These are phyloP conservation scores for Penicillium samsonianum DNA, from an alignment of 495 filamentous ascomycete species.

Conservation along the genomic window DNA sequence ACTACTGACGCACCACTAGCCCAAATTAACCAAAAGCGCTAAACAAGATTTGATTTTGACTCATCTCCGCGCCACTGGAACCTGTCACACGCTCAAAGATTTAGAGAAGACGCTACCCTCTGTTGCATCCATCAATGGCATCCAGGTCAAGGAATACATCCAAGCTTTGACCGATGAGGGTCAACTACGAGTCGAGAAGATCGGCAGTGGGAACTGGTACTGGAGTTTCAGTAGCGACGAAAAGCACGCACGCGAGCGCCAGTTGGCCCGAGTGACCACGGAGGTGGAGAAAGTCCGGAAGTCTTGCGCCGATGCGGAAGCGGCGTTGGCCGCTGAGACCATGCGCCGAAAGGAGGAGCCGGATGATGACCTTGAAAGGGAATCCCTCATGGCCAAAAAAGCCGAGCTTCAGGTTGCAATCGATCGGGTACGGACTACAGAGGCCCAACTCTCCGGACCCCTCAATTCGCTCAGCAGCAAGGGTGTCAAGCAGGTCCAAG, in stretches of 20 bases:
- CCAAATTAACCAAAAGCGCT: constrained; percentile 60
- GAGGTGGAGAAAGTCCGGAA: constrained; percentile 56
- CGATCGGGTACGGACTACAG: constrained; percentile 23
- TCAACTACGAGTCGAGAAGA: constrained; percentile 72
- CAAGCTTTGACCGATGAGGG: constrained; percentile 64
- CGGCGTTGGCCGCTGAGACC: constrained; percentile 27
- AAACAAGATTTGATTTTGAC: constrained; percentile 64
- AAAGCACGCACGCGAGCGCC: constrained; percentile 51
- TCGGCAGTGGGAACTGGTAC: constrained; percentile 81
- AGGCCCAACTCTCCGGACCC: constrained; percentile 23
- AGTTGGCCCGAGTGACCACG: constrained; percentile 49
- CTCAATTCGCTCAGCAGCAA: constrained; percentile 48
- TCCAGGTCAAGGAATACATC: constrained; percentile 71
- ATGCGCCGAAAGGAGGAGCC: constrained; percentile 22
- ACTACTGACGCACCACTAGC: constrained; percentile 49
- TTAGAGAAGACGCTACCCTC: constrained; percentile 69
- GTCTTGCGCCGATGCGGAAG: constrained; percentile 23
- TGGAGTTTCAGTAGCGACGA: constrained; percentile 72
- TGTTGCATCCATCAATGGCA: constrained; percentile 66
- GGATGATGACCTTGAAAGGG: constrained; percentile 26
- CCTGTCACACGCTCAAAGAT: constrained; percentile 72
- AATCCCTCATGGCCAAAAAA: constrained; percentile 28
- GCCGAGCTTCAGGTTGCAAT: constrained; percentile 31
- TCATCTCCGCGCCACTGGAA: constrained; percentile 63
- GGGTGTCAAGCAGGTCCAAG: constrained; percentile 51